Evolutionary conservation across 306 rosid species (phyloP).

Genomic region (Potentilla sterilis): DNA sequence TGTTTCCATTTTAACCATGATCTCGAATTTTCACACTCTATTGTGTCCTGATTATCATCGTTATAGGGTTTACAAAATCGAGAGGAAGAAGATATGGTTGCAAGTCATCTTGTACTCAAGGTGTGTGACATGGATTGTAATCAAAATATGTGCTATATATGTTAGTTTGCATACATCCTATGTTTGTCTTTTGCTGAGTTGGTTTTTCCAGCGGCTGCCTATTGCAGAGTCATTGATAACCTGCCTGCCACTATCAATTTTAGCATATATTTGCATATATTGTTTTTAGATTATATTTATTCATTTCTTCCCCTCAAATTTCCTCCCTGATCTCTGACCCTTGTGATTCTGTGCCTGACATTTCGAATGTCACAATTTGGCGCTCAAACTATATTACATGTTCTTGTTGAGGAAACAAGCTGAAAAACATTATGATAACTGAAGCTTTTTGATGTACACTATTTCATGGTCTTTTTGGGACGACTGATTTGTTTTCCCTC

Average conservation of each 20-base stretch:
- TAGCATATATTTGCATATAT: not conserved
- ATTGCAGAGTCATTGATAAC: too few relatives aligned
- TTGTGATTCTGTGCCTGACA: not conserved
- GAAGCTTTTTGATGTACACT: not conserved
- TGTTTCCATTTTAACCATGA: conserved; percentile 4
- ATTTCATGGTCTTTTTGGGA: not conserved
- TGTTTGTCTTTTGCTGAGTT: not conserved
- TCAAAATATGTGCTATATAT: conserved; percentile 3
- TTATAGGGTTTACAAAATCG: conserved; percentile 74
- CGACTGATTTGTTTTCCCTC: not conserved
- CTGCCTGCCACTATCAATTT: too few relatives aligned
- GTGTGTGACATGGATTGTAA: conserved; percentile 36
- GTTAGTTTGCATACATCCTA: not conserved
- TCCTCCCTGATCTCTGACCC: not conserved
- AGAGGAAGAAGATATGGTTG: conserved; percentile 78
- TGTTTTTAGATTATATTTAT: not conserved
- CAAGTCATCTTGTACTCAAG: conserved; percentile 76
- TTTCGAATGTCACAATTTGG: not conserved
- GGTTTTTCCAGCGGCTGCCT: too few relatives aligned
- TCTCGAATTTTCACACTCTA: not conserved
- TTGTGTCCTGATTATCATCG: conserved; percentile 20
- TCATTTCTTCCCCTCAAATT: not conserved
- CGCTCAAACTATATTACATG: not conserved
- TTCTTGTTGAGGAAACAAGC: not conserved
- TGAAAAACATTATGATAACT: not conserved